Base-by-base conservation (phyloP, 805 yeast species). In the Kurtzmaniella cleridarum region DNA sequence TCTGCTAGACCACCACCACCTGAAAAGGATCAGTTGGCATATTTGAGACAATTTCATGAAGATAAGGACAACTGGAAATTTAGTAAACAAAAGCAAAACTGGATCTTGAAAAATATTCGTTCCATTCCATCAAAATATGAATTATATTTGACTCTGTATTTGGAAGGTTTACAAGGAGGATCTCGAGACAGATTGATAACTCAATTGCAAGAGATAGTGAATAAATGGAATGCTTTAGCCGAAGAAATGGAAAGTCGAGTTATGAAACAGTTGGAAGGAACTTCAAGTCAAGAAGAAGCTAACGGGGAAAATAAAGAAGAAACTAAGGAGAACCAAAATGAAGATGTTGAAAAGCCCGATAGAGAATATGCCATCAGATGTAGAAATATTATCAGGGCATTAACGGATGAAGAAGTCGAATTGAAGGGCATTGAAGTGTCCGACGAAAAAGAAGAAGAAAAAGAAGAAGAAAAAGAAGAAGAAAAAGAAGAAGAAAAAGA, bases 71-170 rank as follows among this genome's bases (percentile, higher is more conserved):
- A 72, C 42, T 86, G 95, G 95, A 86, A 86, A 64, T 86, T 86
- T 57, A 81, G 88, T 42, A 86, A 86, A 52, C 90, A 81, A 65
- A 85, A 86, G 47, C 95, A 86, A 59, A 85, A 85, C 54, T 86
- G 95, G 95, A 71, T 86, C 32, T 61, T 86, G 46, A 79, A 78
- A 51, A 79, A 85, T 54, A 59, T 83, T 26, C 69, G 62, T 36
- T 45, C 49, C 17, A 76, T 81, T 16, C 83, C 80, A 2, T 64
- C 61, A 0, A 61, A 66, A 8, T 84, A 82, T 51, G 78, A 73
- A 36, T 59, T 54, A 1, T 73, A 76, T 20, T 57, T 85, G 41
- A 43, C 65, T 11, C 54, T 52, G 5, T 85, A 85, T 49, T 54
- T 84, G 14, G 68, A 61, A 14, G 83, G 83, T 0, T 53, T 85